Conservation (phyloP, 345 rosid genomes). For the Acer yangbiense region DNA sequence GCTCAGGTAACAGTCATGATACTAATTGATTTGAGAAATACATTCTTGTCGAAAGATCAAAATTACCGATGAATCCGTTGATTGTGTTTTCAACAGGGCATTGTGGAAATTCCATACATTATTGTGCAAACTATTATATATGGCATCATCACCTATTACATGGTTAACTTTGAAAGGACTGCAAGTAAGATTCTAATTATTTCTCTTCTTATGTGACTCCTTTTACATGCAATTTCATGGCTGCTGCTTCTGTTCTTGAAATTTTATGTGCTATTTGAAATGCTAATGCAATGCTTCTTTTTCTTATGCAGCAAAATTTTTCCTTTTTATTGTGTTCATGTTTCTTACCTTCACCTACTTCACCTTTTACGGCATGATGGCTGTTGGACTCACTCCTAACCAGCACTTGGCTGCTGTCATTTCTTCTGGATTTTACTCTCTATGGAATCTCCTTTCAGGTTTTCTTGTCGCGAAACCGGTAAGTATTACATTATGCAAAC, state of each 20-base stretch:
- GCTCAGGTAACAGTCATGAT: slow-evolving; percentile 59
- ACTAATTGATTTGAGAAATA: neutral
- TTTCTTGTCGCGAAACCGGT: slow-evolving; percentile 82
- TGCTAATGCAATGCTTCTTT: slow-evolving; percentile 4
- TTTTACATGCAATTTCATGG: neutral
- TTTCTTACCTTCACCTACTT: slow-evolving; percentile 92
- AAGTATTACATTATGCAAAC: slow-evolving; percentile 28
- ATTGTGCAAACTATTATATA: slow-evolving; percentile 62
- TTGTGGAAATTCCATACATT: slow-evolving; percentile 89
- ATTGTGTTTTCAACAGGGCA: slow-evolving; percentile 44
- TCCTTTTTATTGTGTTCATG: slow-evolving; percentile 72
- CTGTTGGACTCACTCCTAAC: slow-evolving; percentile 82
- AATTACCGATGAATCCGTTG: neutral
- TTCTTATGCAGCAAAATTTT: slow-evolving; percentile 63
- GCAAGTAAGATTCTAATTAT: slow-evolving; percentile 48
- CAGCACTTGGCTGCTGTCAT: slow-evolving; percentile 79
- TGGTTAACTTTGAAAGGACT: slow-evolving; percentile 77
- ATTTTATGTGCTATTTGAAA: neutral
- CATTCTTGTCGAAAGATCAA: neutral
- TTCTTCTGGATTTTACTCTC: slow-evolving; percentile 88
- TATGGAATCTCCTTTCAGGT: slow-evolving; percentile 90
- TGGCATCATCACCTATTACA: slow-evolving; percentile 80
- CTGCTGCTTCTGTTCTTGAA: neutral
- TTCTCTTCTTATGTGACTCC: neutral
- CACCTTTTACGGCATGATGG: slow-evolving; percentile 95